Percentiles rank a stretch among this genome's conserved stretches.
These are phyloP conservation scores for Lachnellula hyalina DNA, from an alignment of 2,329 filamentous ascomycete species.

Conservation along the genomic window DNA sequence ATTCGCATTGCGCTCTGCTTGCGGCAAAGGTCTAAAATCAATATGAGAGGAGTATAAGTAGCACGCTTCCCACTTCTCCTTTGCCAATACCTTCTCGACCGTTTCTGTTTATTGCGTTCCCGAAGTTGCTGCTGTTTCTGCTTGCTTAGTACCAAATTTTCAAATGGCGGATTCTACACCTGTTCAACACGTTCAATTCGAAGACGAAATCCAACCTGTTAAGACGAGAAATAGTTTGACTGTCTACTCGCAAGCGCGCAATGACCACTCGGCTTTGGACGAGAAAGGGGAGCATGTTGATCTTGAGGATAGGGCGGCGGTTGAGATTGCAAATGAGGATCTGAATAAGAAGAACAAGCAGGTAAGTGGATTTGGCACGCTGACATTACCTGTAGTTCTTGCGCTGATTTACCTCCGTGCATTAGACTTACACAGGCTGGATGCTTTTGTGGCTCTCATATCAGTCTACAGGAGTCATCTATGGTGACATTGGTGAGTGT, in stretches of 20 bases:
- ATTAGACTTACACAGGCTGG: constrained; percentile 23
- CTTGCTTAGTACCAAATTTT: neutral
- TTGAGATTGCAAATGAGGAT: constrained; percentile 23
- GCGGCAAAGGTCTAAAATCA: neutral
- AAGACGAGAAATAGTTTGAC: constrained; percentile 7
- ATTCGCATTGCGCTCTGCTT: neutral
- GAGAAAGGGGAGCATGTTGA: constrained; percentile 18
- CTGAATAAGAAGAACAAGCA: constrained; percentile 29
- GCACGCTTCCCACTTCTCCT: neutral
- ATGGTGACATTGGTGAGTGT: constrained; percentile 56
- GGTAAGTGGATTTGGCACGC: constrained; percentile 11
- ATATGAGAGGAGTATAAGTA: neutral
- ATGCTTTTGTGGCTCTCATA: constrained; percentile 48
- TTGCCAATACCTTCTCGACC: neutral
- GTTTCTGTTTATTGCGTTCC: neutral
- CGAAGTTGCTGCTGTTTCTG: neutral
- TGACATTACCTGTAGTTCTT: neutral
- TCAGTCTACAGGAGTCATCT: constrained; percentile 62
- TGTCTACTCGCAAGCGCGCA: constrained; percentile 5
- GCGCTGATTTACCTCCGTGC: neutral
- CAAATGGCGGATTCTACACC: constrained; percentile 15
- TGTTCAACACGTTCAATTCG: constrained; percentile 17
- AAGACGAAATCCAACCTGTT: constrained; percentile 21
- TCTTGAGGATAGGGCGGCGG: constrained; percentile 22
- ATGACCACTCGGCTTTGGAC: constrained; percentile 9